phyloP scores from a whole-genome alignment of 331 rosid genomes.

The Dryas integrifolia region DNA sequence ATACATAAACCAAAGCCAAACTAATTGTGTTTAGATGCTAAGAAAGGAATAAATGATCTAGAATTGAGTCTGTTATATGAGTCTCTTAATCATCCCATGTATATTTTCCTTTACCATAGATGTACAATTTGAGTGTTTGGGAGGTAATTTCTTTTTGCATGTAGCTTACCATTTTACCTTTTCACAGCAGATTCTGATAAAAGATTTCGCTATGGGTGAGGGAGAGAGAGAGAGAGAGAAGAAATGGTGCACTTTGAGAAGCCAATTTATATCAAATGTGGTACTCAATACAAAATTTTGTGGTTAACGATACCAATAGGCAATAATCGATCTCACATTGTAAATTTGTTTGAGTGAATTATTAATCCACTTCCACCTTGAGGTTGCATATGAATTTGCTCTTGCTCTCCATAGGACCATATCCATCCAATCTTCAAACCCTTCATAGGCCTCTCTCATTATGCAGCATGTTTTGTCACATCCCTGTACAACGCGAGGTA shows the following conservation, averaged over 20 bases:
- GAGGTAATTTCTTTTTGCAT: too few species aligned
- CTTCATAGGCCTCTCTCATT: not conserved
- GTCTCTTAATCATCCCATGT: too few species aligned
- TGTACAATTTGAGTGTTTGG: too few species aligned
- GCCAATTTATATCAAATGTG: not conserved
- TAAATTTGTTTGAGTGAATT: not conserved
- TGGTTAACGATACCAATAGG: not conserved
- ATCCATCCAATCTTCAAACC: not conserved
- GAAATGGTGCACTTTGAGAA: not conserved
- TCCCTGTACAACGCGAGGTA: conserved; percentile 19
- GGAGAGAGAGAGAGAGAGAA: not conserved
- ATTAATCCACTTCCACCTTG: not conserved
- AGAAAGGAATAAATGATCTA: too few species aligned
- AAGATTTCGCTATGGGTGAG: too few species aligned
- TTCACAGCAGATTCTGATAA: too few species aligned
- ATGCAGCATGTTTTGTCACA: conserved; percentile 12
- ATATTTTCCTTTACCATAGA: too few species aligned
- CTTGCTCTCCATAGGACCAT: too few species aligned
- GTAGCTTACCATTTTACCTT: too few species aligned
- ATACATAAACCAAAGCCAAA: too few species aligned
- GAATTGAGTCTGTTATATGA: too few species aligned
- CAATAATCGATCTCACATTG: not conserved
- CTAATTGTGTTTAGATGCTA: too few species aligned
- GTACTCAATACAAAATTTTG: not conserved
- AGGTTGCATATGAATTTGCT: not conserved